Evolutionary conservation across 495 filamentous ascomycete species (phyloP).

Genomic region (Halenospora varia): DNA sequence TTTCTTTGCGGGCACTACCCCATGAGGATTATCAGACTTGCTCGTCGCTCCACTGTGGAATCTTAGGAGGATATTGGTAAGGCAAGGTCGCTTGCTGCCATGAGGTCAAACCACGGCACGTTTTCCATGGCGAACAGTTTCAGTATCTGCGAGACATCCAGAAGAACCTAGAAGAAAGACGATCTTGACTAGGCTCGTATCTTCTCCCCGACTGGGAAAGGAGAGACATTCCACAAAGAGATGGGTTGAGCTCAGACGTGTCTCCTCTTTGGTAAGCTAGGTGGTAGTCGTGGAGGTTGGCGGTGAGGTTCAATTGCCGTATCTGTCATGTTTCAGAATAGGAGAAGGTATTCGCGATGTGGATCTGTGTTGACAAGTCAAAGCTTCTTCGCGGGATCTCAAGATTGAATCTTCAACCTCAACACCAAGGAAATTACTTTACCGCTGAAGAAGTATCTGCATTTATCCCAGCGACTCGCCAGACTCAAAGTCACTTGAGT

Average conservation of each 20-base stretch:
- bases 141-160: background rate
- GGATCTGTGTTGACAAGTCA: background rate
- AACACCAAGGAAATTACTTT: background rate
- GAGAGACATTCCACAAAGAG: background rate
- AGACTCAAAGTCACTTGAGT: background rate
- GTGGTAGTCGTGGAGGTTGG: too few species aligned
- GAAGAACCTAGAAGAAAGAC: background rate
- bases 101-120: background rate
- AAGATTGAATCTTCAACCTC: too few species aligned
- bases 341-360: background rate
- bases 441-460: conserved; percentile 2
- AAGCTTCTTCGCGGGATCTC: background rate
- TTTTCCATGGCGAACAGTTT: background rate
- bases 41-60: background rate
- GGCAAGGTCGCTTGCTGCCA: background rate
- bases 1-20: background rate
- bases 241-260: background rate
- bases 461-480: background rate
- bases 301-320: background rate
- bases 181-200: background rate
- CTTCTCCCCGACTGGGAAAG: background rate
- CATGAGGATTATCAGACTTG: background rate
- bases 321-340: background rate
- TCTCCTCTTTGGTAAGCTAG: background rate
- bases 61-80: background rate